Percentiles rank a stretch among this genome's conserved stretches.
phyloP scores from a whole-genome alignment of 1,284 basidiomycete species.

The Schizophyllum commune region DNA sequence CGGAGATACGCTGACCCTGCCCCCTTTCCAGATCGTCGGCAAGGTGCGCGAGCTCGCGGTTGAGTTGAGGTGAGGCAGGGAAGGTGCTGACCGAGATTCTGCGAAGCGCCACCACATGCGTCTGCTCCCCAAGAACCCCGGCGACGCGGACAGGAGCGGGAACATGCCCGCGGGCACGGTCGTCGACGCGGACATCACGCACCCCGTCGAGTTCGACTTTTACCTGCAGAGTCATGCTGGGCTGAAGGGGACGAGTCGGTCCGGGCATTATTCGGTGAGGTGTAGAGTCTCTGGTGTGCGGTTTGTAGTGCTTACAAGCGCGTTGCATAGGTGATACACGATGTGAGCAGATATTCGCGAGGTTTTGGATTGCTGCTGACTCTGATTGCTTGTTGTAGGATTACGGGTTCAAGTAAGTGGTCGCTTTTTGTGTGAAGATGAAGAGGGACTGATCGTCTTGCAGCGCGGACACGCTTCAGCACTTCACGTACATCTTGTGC shows the following conservation, averaged over 20 bases:
- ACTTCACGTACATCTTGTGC: conserved; percentile 42
- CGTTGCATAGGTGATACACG: conserved; percentile 31
- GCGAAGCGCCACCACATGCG: conserved; percentile 57
- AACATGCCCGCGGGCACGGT: conserved; percentile 39
- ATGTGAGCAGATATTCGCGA: conserved; percentile 7
- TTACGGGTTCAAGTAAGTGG: conserved; percentile 32
- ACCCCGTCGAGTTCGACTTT: conserved; percentile 44
- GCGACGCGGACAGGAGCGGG: not conserved
- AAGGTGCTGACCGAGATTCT: not conserved
- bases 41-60: conserved; percentile 29
- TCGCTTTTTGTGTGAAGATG: not conserved
- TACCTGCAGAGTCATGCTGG: conserved; percentile 30
- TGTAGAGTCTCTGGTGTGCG: not conserved
- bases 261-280: conserved; percentile 37
- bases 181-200: conserved; percentile 36
- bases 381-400: conserved; percentile 30
- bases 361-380: not conserved
- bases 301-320: not conserved
- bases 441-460: not conserved
- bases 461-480: conserved; percentile 36
- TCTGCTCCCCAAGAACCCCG: not conserved
- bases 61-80: not conserved
- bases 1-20: not conserved
- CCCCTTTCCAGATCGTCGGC: conserved; percentile 42
- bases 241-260: conserved; percentile 33